Conservation (phyloP, 1,139 yeast genomes). For the Kodamaea sp. region DNA sequence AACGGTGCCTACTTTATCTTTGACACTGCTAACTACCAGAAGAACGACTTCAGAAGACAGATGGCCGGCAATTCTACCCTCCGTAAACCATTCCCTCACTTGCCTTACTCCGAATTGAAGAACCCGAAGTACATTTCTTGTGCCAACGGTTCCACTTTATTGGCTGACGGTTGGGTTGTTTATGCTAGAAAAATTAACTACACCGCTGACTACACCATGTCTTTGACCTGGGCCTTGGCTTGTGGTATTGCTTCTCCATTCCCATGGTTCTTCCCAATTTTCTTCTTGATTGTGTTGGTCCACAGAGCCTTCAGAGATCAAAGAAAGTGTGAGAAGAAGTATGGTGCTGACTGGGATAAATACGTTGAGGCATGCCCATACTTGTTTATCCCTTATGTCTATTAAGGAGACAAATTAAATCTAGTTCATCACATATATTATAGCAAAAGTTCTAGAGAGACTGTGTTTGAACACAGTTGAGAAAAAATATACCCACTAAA, state of each 20-base stretch:
- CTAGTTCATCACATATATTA: too few relatives aligned
- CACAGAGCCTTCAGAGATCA: constrained; percentile 91
- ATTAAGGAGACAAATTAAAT: too few relatives aligned
- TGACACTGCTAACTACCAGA: constrained; percentile 94
- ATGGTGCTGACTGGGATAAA: constrained; percentile 91
- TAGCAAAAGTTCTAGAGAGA: too few relatives aligned
- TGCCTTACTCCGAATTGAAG: constrained; percentile 78
- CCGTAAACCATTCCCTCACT: constrained; percentile 90
- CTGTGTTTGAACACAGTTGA: too few relatives aligned
- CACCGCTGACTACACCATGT: constrained; percentile 90
- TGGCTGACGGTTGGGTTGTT: constrained; percentile 92
- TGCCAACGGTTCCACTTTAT: constrained; percentile 76
- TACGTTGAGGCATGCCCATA: constrained; percentile 89
- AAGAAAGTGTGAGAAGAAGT: constrained; percentile 78
- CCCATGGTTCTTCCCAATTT: constrained; percentile 95
- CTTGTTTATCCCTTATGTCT: constrained; percentile 84
- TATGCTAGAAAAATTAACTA: constrained; percentile 93
- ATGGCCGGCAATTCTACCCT: constrained; percentile 75
- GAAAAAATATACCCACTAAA: too few relatives aligned
- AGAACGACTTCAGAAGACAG: constrained; percentile 86
- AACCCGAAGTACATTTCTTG: constrained; percentile 86
- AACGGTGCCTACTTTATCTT: constrained; percentile 83
- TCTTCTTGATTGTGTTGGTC: constrained; percentile 80
- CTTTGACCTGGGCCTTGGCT: constrained; percentile 87
- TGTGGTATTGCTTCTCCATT: constrained; percentile 87